Evolutionary conservation across 148 eudicot species (phyloP).

Genomic region (Tetragonia tetragonoides): DNA sequence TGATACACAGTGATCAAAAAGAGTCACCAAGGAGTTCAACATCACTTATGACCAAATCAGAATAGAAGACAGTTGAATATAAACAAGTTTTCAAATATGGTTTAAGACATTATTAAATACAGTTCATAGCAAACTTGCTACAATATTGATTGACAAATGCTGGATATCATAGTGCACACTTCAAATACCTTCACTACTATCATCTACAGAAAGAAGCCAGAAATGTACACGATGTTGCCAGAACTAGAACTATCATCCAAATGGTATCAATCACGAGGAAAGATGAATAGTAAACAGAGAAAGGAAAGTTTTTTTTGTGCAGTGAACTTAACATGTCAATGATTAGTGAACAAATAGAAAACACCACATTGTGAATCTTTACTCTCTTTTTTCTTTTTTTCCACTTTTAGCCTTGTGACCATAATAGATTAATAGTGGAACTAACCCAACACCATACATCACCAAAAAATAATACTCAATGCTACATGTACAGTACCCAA

Average conservation of each 20-base stretch:
- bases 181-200: slow-evolving; percentile 13
- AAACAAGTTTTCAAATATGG: not conserved
- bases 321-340: not conserved
- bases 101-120: not conserved
- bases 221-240: slow-evolving; percentile 3
- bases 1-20: not conserved
- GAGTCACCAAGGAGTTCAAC: not conserved
- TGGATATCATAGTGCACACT: slow-evolving; percentile 6
- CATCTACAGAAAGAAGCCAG: slow-evolving; percentile 7
- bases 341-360: slow-evolving; percentile 18
- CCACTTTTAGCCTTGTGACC: not conserved
- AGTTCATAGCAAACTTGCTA: not conserved
- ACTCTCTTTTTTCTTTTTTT: not conserved
- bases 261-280: not conserved
- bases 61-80: not conserved
- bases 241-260: not conserved
- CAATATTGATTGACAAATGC: slow-evolving; percentile 8
- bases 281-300: not conserved
- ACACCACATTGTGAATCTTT: slow-evolving; percentile 13
- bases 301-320: not conserved
- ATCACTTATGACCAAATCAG: not conserved
- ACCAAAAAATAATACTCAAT: not conserved
- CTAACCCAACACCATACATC: not conserved
- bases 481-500: not conserved
- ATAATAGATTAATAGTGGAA: not conserved